Conservation (phyloP, 2,329 filamentous ascomycete genomes). For the Neonectria ditissima region DNA sequence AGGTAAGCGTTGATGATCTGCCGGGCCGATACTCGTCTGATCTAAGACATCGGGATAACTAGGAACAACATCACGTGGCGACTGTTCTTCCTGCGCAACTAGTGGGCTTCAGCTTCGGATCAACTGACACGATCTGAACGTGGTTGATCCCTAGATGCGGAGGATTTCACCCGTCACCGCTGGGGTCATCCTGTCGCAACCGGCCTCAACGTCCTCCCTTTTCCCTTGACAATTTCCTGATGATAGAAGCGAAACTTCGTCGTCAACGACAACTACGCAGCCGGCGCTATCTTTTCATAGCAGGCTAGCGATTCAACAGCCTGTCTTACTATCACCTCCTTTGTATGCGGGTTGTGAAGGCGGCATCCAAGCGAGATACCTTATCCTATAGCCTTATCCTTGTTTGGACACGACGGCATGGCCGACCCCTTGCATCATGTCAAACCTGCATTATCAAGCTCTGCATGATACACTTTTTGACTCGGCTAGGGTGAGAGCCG, state of each 20-base stretch:
- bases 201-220: too few species aligned
- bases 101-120: not conserved
- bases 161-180: not conserved
- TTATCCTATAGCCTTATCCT: not conserved
- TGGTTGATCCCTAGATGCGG: not conserved
- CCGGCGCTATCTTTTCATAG: too few species aligned
- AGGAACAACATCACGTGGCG: not conserved
- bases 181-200: not conserved
- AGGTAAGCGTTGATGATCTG: not conserved
- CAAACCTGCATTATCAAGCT: not conserved
- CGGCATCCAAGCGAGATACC: not conserved
- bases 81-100: not conserved
- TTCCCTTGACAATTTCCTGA: not conserved
- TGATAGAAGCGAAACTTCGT: too few species aligned
- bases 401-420: not conserved
- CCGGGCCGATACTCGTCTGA: not conserved
- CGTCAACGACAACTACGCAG: too few species aligned
- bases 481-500: not conserved
- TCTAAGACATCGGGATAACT: not conserved
- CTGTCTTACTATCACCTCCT: too few species aligned
- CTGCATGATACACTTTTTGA: not conserved
- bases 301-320: too few species aligned
- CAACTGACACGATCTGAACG: not conserved
- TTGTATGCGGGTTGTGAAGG: not conserved
- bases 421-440: not conserved